Base-by-base conservation (phyloP, 208 protist species). In the Leptomonas seymouri region DNA sequence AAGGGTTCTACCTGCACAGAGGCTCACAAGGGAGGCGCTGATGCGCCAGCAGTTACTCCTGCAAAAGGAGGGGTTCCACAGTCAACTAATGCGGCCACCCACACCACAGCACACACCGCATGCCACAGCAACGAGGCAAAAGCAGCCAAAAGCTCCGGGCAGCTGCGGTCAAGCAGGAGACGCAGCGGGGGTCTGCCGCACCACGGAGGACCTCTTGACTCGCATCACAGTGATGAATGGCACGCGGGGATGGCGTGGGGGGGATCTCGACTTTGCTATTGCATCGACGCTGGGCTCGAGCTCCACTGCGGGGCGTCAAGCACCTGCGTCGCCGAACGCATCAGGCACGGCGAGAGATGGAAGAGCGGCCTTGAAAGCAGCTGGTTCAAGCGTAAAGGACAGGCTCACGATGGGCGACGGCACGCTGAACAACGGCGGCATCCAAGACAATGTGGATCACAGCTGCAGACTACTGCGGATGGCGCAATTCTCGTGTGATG, bases 191-290 rank as follows among this genome's bases (percentile, higher is more conserved):
- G 23, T 11, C 61, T 57, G 46, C 25, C 46, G 21, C 48, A 67
- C 61, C 46, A 67, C 61, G 16, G 48, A 56, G 21, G 61, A 67
- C 36, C 34, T 67, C 7, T 23, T 67, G 28, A 67, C 61, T 3
- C 49, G 61, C 30, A 67, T 67, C 23, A 67, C 46, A 2, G 48
- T 67, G 2, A 31, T 20, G 34, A 48, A 46, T 8, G 49, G 31
- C 6, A 21, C 42, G 0, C 31, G 49, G 2, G 61, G 48, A 15
- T 57, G 61, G 49, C 4, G 34, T 12, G 61, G 36, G 2, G 2
- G 34, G 8, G n/a, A n/a, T n/a, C 61, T 11, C 1, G 34, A 57
- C n/a, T 31, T 36, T 2, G 45, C 61, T 4, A 55, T 67, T n/a
- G 61, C 57, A 34, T 56, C 36, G 8, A 21, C 34, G 61, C 61